These are phyloP conservation scores for Metschnikowia colocasiae DNA, from an alignment of 805 yeast genomes.

Conservation along the genomic window DNA sequence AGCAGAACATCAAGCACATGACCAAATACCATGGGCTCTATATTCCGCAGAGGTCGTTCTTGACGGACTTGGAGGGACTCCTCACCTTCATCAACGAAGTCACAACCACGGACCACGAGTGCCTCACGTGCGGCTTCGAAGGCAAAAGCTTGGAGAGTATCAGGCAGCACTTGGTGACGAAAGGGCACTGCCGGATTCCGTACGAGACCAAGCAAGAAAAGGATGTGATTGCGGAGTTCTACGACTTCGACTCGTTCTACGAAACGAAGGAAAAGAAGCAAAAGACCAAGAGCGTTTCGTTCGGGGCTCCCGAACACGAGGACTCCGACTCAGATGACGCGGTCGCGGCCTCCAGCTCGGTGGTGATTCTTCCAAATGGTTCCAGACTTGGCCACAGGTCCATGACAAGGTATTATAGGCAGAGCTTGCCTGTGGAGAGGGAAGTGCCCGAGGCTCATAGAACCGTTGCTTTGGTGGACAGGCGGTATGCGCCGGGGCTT, in stretches of 20 bases:
- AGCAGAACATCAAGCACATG: slow-evolving; percentile 48
- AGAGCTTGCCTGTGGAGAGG: slow-evolving; percentile 36
- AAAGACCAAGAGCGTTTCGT: slow-evolving; percentile 25
- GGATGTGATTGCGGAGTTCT: slow-evolving; percentile 34
- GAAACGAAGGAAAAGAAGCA: slow-evolving; percentile 17
- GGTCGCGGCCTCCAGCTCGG: not conserved
- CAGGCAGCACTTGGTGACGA: slow-evolving; percentile 41
- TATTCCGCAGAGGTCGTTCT: slow-evolving; percentile 40
- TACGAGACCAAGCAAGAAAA: slow-evolving; percentile 42
- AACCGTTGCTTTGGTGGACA: slow-evolving; percentile 74
- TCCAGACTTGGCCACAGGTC: slow-evolving; percentile 78
- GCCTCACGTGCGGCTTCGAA: slow-evolving; percentile 43
- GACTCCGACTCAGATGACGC: slow-evolving; percentile 16
- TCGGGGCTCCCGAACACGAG: slow-evolving; percentile 21
- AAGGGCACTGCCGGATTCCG: slow-evolving; percentile 46
- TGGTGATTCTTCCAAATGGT: slow-evolving; percentile 70
- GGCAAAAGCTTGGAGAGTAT: slow-evolving; percentile 41
- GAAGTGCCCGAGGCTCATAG: slow-evolving; percentile 61
- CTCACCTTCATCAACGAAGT: slow-evolving; percentile 37
- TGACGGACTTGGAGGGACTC: slow-evolving; percentile 37
- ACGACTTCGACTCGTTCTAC: slow-evolving; percentile 25
- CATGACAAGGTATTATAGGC: slow-evolving; percentile 66
- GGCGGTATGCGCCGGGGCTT: slow-evolving; percentile 43
- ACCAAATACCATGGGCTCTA: slow-evolving; percentile 43
- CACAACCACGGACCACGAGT: slow-evolving; percentile 38